Evolutionary conservation across 768 basidiomycete species (phyloP).

Genomic region (Naganishia vaughanmartiniae): DNA sequence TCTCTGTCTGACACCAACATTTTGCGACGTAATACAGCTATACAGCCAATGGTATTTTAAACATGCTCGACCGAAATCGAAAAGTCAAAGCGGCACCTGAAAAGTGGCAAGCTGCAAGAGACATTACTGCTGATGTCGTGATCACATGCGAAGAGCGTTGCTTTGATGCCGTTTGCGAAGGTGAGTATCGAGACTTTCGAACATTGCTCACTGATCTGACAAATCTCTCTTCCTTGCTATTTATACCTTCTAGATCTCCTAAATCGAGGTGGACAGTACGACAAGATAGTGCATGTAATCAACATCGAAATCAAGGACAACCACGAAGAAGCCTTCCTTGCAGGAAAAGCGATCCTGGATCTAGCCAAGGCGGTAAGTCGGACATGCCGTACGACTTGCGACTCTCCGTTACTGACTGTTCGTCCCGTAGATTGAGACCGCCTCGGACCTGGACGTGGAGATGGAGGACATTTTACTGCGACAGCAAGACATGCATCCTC

Average conservation of each 20-base stretch:
- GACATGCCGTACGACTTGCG: constrained; percentile 30
- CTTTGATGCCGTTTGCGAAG: constrained; percentile 97
- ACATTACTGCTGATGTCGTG: constrained; percentile 81
- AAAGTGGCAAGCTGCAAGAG: constrained; percentile 89
- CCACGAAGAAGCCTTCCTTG: constrained; percentile 94
- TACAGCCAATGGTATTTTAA: constrained; percentile 84
- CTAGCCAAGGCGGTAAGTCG: constrained; percentile 77
- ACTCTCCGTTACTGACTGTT: neutral
- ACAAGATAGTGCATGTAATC: constrained; percentile 89
- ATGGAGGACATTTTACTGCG: constrained; percentile 79
- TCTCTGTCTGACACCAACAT: neutral
- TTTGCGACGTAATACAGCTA: constrained; percentile 61
- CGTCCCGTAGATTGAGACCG: constrained; percentile 70
- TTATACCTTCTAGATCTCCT: constrained; percentile 63
- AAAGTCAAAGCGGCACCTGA: constrained; percentile 88
- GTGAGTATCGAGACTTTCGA: constrained; percentile 58
- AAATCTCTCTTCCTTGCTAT: constrained; percentile 42
- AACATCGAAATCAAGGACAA: constrained; percentile 99
- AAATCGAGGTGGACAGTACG: constrained; percentile 81
- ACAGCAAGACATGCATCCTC: constrained; percentile 88
- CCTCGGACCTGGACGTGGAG: constrained; percentile 83
- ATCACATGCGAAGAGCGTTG: constrained; percentile 99
- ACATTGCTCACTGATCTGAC: neutral
- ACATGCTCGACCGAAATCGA: constrained; percentile 95
- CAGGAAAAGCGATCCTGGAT: constrained; percentile 91